Conservation (phyloP, 2,329 filamentous ascomycete genomes). For the Teratosphaeria zuluensis region DNA sequence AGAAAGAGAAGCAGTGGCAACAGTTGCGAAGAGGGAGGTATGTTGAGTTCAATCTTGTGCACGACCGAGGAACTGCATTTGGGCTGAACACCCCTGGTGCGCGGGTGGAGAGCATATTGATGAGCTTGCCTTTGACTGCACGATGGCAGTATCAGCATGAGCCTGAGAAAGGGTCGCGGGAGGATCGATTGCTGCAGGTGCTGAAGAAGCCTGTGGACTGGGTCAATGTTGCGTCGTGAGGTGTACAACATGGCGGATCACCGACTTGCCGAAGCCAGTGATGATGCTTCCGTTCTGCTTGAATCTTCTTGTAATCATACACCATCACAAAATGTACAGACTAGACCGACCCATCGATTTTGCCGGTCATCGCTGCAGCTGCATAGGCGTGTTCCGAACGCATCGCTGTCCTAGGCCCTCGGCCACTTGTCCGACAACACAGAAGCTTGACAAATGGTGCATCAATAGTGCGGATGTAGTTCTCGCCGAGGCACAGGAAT, state of each 20-base stretch:
- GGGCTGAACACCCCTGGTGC: conserved; percentile 87
- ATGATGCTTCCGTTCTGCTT: too few species aligned
- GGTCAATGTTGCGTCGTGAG: conserved; percentile 31
- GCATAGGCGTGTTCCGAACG: too few species aligned
- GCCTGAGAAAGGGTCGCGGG: conserved; percentile 62
- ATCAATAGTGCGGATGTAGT: background rate
- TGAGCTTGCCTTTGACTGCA: conserved; percentile 90
- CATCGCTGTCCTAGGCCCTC: background rate
- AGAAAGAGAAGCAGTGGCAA: conserved; percentile 89
- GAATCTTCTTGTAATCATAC: too few species aligned
- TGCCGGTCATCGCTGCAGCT: background rate
- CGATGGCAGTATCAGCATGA: conserved; percentile 95
- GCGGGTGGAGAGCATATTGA: conserved; percentile 89
- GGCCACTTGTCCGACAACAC: background rate
- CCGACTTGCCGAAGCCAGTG: too few species aligned
- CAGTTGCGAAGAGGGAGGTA: conserved; percentile 89
- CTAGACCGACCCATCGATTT: background rate
- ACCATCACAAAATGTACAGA: background rate
- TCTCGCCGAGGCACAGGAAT: background rate
- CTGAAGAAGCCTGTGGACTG: conserved; percentile 53
- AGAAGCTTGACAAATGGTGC: background rate
- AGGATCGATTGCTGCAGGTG: conserved; percentile 71
- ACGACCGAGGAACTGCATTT: conserved; percentile 91
- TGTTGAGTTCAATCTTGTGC: conserved; percentile 96
- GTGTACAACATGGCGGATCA: background rate